Percentiles rank a stretch among this genome's conserved stretches.
Evolutionary conservation across 768 basidiomycete species (phyloP).

Genomic region (Mycena capillaripes): DNA sequence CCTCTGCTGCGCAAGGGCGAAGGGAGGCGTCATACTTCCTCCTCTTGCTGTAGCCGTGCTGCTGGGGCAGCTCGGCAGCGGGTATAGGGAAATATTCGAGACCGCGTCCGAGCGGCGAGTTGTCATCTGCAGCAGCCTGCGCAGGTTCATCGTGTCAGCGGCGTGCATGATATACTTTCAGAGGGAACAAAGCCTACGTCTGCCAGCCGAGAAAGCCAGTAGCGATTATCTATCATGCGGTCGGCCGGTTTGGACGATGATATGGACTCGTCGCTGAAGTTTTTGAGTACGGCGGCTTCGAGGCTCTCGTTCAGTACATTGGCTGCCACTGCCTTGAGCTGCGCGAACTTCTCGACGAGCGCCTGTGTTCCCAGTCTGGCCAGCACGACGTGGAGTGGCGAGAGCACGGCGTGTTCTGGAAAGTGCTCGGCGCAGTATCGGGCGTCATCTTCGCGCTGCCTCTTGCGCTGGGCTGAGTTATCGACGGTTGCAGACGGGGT

Average conservation of each 20-base stretch:
- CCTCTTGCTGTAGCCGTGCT: constrained; percentile 24
- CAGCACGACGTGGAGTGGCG: constrained; percentile 12
- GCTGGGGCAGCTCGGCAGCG: constrained; percentile 13
- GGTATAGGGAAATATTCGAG: constrained; percentile 24
- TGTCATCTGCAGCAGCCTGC: constrained; percentile 22
- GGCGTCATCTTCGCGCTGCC: constrained; percentile 7
- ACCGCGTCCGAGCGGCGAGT: constrained; percentile 12
- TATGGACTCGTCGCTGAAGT: constrained; percentile 8
- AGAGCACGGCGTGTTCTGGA: not conserved
- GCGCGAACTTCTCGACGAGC: constrained; percentile 15
- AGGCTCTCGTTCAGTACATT: not conserved
- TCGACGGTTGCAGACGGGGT: constrained; percentile 11
- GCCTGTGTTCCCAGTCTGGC: constrained; percentile 10
- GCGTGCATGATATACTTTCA: constrained; percentile 13
- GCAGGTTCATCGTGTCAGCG: constrained; percentile 20
- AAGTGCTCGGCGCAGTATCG: constrained; percentile 12
- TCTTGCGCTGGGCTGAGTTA: constrained; percentile 5
- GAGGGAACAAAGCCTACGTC: constrained; percentile 22
- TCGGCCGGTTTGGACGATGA: constrained; percentile 14
- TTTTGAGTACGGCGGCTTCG: constrained; percentile 1
- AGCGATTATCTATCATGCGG: constrained; percentile 16
- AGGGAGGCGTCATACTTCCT: constrained; percentile 29
- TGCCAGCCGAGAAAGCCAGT: constrained; percentile 25
- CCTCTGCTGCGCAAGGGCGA: constrained; percentile 21
- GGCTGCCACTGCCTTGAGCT: constrained; percentile 14